Evolutionary conservation across 1,284 basidiomycete genomes (phyloP), one percentile per base, ranked within the genome.

Genomic region (Salmacisia buchloeana): DNA sequence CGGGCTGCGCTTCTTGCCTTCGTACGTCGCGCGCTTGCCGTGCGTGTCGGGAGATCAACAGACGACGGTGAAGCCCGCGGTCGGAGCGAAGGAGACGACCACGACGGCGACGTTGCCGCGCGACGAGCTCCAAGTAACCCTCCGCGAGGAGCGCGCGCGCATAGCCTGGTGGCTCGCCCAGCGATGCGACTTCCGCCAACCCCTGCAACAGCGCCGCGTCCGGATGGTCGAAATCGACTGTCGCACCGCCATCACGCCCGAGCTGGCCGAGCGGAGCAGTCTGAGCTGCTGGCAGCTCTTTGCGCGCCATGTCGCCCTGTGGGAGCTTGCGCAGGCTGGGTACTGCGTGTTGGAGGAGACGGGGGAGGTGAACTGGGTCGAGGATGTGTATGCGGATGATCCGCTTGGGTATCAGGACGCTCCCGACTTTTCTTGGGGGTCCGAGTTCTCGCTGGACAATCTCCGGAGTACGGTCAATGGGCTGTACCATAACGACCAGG

Each of bases 1-100:
- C 36, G 67, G 66, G 27, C 36, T 68, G 1, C 67, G 67, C 29
- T 63, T 68, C 38, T 65, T 68, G 21, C 65, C 67, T 1, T 58
- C 52, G 15, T 67, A 67, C 46, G 31, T 52, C 18, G 52, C 21
- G 10, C 6, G n/a, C n/a, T 36, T 65, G n/a, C 25, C 21, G 9
- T 25, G 7, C 6, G 36, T n/a, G 9, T 23, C n/a, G 21, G 18
- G 21, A 46, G 6, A 18, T 18, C 15, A 39, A 9, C 25, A 2
- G 18, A 54, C 43, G 18, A 34, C 35, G n/a, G 49, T 34, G 9
- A 61, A 62, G 9, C 18, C 23, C n/a, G 23, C 61, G 10, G 31
- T 35, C 27, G 25, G 9, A 13, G 54, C 31, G 21, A 23, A 34
- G 15, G 56, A 58, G 23, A 39, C 9, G 10, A 23, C 25, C 35